Evolutionary conservation across 257 asterid genomes (phyloP).

Genomic region (Gentiana macrophylla): DNA sequence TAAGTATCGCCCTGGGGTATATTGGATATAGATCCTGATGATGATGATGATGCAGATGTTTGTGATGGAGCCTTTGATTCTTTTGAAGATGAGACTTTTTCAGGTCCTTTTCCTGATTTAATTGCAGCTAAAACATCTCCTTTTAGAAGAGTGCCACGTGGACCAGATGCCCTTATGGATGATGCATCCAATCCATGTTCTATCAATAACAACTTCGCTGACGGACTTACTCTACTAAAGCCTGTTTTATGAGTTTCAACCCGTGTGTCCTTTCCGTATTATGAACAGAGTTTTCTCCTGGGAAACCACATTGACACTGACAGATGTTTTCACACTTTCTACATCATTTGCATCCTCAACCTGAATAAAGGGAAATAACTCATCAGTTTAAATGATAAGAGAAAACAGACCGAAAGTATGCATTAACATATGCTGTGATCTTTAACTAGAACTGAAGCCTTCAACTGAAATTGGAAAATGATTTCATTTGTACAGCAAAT

Average conservation of each 20-base stretch:
- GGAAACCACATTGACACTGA: conserved; percentile 25
- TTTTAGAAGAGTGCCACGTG: conserved; percentile 88
- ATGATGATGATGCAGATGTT: conserved; percentile 28
- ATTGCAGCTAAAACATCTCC: conserved; percentile 93
- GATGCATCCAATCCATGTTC: conserved; percentile 82
- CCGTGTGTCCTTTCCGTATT: conserved; percentile 26
- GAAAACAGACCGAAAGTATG: background rate
- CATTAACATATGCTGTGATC: background rate
- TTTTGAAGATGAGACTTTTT: conserved; percentile 30
- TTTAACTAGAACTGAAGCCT: too few species aligned
- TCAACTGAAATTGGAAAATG: too few species aligned
- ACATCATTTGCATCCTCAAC: conserved; percentile 88
- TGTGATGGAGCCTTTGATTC: conserved; percentile 35
- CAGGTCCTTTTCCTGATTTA: conserved; percentile 68
- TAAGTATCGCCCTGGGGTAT: conserved; percentile 42
- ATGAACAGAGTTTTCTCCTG: conserved; percentile 40
- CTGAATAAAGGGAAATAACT: conserved; percentile 22
- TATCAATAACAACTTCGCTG: conserved; percentile 72
- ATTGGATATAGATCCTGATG: conserved; percentile 37
- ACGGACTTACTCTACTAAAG: conserved; percentile 74
- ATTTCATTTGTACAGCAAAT: too few species aligned
- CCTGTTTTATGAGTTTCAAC: conserved; percentile 31
- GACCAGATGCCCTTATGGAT: conserved; percentile 79
- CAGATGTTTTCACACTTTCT: conserved; percentile 59
- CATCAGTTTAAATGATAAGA: too few species aligned